Conservation (phyloP, 83 land plant species). For the Larix sibirica region DNA sequence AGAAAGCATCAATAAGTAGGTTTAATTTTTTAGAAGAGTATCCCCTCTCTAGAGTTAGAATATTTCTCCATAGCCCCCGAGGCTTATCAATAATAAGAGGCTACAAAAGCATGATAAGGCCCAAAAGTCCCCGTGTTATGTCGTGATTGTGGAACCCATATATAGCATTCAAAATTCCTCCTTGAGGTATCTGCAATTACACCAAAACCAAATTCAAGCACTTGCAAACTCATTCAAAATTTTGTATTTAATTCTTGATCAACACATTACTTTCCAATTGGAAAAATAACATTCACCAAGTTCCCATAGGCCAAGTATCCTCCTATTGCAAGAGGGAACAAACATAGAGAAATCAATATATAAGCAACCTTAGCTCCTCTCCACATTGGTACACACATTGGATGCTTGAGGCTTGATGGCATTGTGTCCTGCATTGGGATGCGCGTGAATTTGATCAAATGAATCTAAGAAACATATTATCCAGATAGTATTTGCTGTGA, state of each 20-base stretch:
- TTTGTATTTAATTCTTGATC: not conserved
- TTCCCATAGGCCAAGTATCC: slow-evolving; percentile 88
- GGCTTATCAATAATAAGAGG: too few relatives aligned
- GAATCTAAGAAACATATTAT: not conserved
- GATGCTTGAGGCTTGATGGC: slow-evolving; percentile 81
- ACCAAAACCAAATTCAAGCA: not conserved
- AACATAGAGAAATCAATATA: slow-evolving; percentile 55
- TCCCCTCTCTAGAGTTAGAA: too few relatives aligned
- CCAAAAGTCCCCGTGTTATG: too few relatives aligned
- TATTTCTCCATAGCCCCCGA: too few relatives aligned
- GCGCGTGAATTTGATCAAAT: not conserved
- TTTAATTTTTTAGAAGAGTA: too few relatives aligned
- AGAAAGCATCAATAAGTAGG: too few relatives aligned
- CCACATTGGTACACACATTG: slow-evolving; percentile 88
- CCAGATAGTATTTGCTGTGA: not conserved
- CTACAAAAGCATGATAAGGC: too few relatives aligned
- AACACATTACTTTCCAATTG: not conserved
- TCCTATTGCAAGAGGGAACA: slow-evolving; percentile 76
- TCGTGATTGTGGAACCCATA: slow-evolving; percentile 27
- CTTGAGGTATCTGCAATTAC: slow-evolving; percentile 45
- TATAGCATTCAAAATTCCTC: slow-evolving; percentile 49
- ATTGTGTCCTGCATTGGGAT: slow-evolving; percentile 61
- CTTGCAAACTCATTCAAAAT: not conserved
- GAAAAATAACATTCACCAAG: slow-evolving; percentile 31
- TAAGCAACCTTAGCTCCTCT: slow-evolving; percentile 75